Base-by-base conservation (phyloP, 2,329 filamentous ascomycete genomes). In the Zopfia rhizophila region DNA sequence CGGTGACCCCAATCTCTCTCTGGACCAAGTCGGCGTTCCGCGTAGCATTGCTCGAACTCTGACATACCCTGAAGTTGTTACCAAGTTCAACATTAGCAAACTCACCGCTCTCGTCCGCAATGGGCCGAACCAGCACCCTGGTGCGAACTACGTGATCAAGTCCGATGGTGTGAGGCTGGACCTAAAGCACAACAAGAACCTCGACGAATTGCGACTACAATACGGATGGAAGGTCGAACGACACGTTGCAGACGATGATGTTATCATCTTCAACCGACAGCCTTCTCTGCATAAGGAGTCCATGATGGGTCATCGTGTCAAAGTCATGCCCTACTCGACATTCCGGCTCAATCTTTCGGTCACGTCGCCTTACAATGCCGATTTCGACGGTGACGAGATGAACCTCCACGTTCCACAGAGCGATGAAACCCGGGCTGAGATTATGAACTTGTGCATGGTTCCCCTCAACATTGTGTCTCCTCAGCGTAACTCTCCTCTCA, bases 341-440 rank as follows among this genome's bases (percentile, higher is more conserved):
- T 99, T 99, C 80, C 88, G 94, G 55, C 83, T 99, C 33, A 99
- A 99, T 67, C 75, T 99, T 60, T 99, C 94, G 0, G 94, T 99
- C 66, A 99, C 95, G 1, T 96, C 92, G 19, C 94, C 94, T 0
- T 99, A 99, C 81, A 99, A 99, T 77, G 94, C 94, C 63, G 94
- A 99, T 89, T 99, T 99, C 76, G 94, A 99, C 68, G 94, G 94
- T 76, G 94, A 99, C 72, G 94, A 99, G 75, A 99, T 99, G 94
- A 99, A 99, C 70, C 85, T 99, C 77, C 94, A 99, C 82, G 95
- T 99, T 39, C 95, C 94, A 3, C 94, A 99, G 68, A 94, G 90
- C 25, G 92, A 99, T 68, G 95, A 99, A 74, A 95, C 95, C 23
- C 89, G 94, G 50, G 91, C 95, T 32, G 94, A 99, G 73, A 85